A percentile compares a stretch with the other conserved stretches of the same genome.
Conservation (phyloP, 2,329 filamentous ascomycete species). For the Neurospora crassa region DNA sequence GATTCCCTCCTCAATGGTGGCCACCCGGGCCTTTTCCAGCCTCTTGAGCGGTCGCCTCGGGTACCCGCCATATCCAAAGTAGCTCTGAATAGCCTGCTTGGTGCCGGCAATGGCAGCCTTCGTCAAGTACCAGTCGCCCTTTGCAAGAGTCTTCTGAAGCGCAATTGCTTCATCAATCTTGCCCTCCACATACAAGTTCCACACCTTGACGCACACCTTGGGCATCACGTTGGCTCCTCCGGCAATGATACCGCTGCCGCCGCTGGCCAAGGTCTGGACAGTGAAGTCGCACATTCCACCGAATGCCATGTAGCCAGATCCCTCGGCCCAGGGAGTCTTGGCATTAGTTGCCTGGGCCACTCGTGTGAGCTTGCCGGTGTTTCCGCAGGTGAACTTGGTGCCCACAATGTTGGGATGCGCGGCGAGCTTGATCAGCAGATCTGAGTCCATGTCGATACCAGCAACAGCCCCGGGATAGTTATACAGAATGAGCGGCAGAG, state of each 20-base stretch:
- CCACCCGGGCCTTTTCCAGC: slow-evolving; percentile 46
- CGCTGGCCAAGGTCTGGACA: slow-evolving; percentile 67
- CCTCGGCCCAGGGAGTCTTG: slow-evolving; percentile 50
- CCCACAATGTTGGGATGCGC: slow-evolving; percentile 77
- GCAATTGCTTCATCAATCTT: slow-evolving; percentile 65
- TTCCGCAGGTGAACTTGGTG: slow-evolving; percentile 87
- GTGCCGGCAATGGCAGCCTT: slow-evolving; percentile 80
- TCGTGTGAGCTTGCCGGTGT: slow-evolving; percentile 79
- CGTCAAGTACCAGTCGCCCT: slow-evolving; percentile 74
- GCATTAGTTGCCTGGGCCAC: slow-evolving; percentile 66
- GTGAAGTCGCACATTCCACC: slow-evolving; percentile 86
- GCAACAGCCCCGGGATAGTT: slow-evolving; percentile 85
- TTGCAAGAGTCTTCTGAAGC: slow-evolving; percentile 68
- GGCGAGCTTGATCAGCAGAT: slow-evolving; percentile 71
- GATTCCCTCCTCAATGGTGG: slow-evolving; percentile 44
- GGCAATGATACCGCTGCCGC: slow-evolving; percentile 76
- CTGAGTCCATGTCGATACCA: slow-evolving; percentile 83
- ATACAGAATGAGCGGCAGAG: slow-evolving; percentile 75
- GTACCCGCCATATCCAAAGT: slow-evolving; percentile 73
- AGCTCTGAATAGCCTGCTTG: slow-evolving; percentile 70
- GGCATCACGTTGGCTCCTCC: slow-evolving; percentile 80
- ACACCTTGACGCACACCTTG: slow-evolving; percentile 69
- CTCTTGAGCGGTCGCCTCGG: slow-evolving; percentile 64
- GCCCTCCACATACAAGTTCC: slow-evolving; percentile 65
- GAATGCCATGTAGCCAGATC: slow-evolving; percentile 71